A percentile compares a stretch with the other conserved stretches of the same genome.
Evolutionary conservation across 2,329 filamentous ascomycete species (phyloP).

Genomic region (Penicillium sp.): DNA sequence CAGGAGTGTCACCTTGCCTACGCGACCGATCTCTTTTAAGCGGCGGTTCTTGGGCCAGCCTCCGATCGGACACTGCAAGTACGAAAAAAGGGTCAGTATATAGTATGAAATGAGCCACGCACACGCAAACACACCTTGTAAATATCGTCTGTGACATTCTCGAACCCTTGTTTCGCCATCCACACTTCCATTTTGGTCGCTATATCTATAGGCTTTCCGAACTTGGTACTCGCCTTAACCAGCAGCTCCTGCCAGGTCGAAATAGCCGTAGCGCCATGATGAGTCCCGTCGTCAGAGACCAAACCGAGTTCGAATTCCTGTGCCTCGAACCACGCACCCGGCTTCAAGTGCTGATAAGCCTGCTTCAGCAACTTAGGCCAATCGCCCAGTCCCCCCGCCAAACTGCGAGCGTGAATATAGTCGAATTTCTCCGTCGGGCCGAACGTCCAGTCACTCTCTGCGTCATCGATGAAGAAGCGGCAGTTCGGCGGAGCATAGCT

Average conservation of each 20-base stretch:
- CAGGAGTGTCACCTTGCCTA: constrained; percentile 31
- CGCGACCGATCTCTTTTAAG: constrained; percentile 38
- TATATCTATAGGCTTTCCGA: constrained; percentile 40
- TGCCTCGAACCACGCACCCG: constrained; percentile 40
- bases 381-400: constrained; percentile 41
- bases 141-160: constrained; percentile 35
- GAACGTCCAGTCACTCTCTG: constrained; percentile 44
- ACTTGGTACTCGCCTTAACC: constrained; percentile 31
- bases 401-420: constrained; percentile 40
- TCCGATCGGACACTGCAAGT: constrained; percentile 33
- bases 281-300: constrained; percentile 36
- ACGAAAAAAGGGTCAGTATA: no score
- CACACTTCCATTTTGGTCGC: constrained; percentile 30
- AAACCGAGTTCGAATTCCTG: constrained; percentile 36
- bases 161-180: constrained; percentile 36
- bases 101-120: no score
- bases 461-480: constrained; percentile 51
- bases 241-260: constrained; percentile 34
- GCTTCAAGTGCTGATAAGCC: constrained; percentile 34
- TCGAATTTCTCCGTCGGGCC: constrained; percentile 41
- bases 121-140: constrained; percentile 33
- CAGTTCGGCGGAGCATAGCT: constrained; percentile 52
- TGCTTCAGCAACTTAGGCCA: constrained; percentile 34
- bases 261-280: constrained; percentile 24
- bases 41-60: constrained; percentile 37